Base-by-base conservation (phyloP, 1,139 yeast species). In the Sugiyamaella castrensis region DNA sequence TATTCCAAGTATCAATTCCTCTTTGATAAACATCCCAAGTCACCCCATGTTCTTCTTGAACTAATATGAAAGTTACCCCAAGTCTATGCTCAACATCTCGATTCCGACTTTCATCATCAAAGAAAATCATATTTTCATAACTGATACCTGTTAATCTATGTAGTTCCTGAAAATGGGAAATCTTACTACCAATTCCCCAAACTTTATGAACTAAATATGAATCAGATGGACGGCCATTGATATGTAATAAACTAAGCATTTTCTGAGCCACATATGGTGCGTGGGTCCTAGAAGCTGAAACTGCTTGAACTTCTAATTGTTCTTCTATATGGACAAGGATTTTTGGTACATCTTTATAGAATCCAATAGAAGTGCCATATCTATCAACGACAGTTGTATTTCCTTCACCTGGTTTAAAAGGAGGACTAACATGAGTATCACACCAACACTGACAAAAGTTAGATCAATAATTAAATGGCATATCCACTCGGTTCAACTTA, bases 151-250 rank as follows among this genome's bases (percentile, higher is more conserved):
- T 68, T 35, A 70, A 74, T 46, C 71, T 66, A 1, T 76, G 74
- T 27, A 77, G 56, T 43, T 71, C 71, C 29, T 65, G 62, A 45
- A 85, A 79, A 62, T 85, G 94, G 35, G 68, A 71, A 12, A 72
- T 72, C 61, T 85, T 85, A n/a, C 82, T 69, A 2, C 83, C 82
- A 37, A 75, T 74, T 0, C 89, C 88, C 85, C 86, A 84, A 55
- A 81, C 86, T 45, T 77, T 65, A 48, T 74, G 73, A 50, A 74
- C 76, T 53, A 85, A 80, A 51, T 67, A 75, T 11, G 70, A 60
- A 19, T 71, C 67, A 34, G 80, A 73, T 0, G 84, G 79, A 46
- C 65, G 65, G 10, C 68, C 76, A 33, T 73, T 74, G 3, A 85
- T 67, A 40, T 74, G 71, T 27, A 83, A 68, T 54, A 74, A 62